Evolutionary conservation across 345 rosid species (phyloP).

Genomic region (Eucalyptus polyanthemos): DNA sequence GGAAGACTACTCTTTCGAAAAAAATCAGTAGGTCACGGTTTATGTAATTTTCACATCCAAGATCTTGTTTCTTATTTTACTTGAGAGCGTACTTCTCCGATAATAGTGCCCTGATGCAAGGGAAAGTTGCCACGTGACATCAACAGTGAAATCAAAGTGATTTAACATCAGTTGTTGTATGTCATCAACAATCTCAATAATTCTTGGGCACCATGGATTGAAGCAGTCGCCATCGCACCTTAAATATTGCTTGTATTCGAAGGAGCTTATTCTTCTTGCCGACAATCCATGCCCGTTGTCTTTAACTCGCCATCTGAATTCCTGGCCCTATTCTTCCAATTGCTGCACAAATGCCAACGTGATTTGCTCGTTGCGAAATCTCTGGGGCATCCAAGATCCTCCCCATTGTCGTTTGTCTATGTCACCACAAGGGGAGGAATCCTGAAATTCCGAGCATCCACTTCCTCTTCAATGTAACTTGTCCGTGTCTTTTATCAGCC

Average conservation of each 20-base stretch:
- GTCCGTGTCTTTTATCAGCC: neutral
- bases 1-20: neutral
- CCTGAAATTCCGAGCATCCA: neutral
- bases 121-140: neutral
- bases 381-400: neutral
- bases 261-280: neutral
- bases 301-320: neutral
- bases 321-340: neutral
- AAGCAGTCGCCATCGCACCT: neutral
- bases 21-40: neutral
- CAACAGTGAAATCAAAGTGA: neutral
- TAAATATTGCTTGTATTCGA: neutral
- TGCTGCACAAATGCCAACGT: neutral
- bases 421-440: neutral
- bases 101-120: neutral
- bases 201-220: neutral
- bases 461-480: neutral
- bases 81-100: neutral
- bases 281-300: neutral
- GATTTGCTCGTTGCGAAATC: neutral
- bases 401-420: neutral
- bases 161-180: neutral
- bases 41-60: neutral
- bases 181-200: neutral
- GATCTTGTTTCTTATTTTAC: neutral